Evolutionary conservation across 768 basidiomycete genomes (phyloP).

Genomic region (Scleroderma citrinum): DNA sequence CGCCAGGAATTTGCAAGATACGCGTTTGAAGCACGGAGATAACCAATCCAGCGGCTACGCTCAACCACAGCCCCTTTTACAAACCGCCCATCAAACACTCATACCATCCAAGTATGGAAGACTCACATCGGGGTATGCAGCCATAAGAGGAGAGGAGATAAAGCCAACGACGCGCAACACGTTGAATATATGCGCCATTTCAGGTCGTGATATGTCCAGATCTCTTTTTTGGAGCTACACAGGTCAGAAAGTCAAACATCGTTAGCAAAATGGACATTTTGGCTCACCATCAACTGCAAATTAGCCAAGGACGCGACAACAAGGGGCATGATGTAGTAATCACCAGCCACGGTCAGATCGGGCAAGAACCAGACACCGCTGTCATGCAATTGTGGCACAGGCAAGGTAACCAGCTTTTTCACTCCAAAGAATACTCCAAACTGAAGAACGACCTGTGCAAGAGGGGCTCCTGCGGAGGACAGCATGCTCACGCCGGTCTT

Average conservation of each 20-base stretch:
- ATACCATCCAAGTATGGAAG: neutral
- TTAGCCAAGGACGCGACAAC: conserved; percentile 56
- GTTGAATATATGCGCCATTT: conserved; percentile 65
- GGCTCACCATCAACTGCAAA: conserved; percentile 59
- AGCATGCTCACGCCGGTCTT: conserved; percentile 60
- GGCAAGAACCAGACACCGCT: conserved; percentile 72
- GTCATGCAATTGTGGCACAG: conserved; percentile 66
- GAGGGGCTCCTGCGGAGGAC: conserved; percentile 45
- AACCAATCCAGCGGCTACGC: conserved; percentile 47
- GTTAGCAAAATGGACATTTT: neutral
- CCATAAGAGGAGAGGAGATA: conserved; percentile 45
- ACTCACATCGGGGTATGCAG: conserved; percentile 62
- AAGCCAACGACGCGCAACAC: conserved; percentile 54
- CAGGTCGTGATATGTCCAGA: conserved; percentile 46
- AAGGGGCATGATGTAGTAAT: conserved; percentile 67
- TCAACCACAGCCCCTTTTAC: conserved; percentile 50
- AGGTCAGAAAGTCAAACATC: conserved; percentile 4
- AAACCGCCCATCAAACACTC: conserved; percentile 2
- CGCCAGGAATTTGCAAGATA: conserved; percentile 36
- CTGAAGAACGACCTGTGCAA: conserved; percentile 72
- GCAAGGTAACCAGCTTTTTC: conserved; percentile 61
- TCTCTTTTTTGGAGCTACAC: conserved; percentile 44
- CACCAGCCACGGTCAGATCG: conserved; percentile 75
- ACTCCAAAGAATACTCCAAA: conserved; percentile 82
- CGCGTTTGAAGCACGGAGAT: conserved; percentile 43